Conservation (phyloP, 2,329 filamentous ascomycete species). For the Alternaria novae-zelandiae region DNA sequence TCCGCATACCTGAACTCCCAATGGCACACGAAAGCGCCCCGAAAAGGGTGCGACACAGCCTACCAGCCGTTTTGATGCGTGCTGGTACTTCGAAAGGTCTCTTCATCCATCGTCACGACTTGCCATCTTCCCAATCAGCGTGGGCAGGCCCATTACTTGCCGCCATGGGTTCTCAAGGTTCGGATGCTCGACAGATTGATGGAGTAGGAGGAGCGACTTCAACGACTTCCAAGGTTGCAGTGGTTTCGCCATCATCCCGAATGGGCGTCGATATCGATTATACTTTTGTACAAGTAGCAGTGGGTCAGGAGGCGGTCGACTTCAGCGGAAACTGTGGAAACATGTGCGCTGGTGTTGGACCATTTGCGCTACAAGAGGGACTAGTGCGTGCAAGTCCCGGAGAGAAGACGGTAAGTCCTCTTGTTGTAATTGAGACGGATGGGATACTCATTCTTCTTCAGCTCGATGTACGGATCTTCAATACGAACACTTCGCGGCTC, state of each 20-base stretch:
- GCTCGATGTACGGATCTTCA: slow-evolving; percentile 63
- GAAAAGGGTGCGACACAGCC: slow-evolving; percentile 23
- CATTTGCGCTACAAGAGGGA: slow-evolving; percentile 64
- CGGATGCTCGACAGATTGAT: slow-evolving; percentile 71
- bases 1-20: slow-evolving; percentile 8
- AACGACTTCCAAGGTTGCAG: slow-evolving; percentile 72
- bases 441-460: slow-evolving; percentile 4
- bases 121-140: slow-evolving; percentile 54
- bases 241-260: slow-evolving; percentile 61
- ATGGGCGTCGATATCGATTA: slow-evolving; percentile 66
- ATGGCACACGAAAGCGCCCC: slow-evolving; percentile 16
- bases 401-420: slow-evolving; percentile 19
- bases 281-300: slow-evolving; percentile 73
- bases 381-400: slow-evolving; percentile 50
- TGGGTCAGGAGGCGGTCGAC: slow-evolving; percentile 67
- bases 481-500: slow-evolving; percentile 71
- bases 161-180: slow-evolving; percentile 69
- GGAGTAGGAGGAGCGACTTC: slow-evolving; percentile 73
- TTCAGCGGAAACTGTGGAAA: slow-evolving; percentile 76
- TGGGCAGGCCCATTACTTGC: slow-evolving; percentile 63
- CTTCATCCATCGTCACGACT: slow-evolving; percentile 56
- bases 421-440: not conserved
- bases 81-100: slow-evolving; percentile 51
- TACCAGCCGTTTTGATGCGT: slow-evolving; percentile 50
- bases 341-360: slow-evolving; percentile 71